Evolutionary conservation across 768 basidiomycete species (phyloP).

Genomic region (Podaxis carcinomalis): DNA sequence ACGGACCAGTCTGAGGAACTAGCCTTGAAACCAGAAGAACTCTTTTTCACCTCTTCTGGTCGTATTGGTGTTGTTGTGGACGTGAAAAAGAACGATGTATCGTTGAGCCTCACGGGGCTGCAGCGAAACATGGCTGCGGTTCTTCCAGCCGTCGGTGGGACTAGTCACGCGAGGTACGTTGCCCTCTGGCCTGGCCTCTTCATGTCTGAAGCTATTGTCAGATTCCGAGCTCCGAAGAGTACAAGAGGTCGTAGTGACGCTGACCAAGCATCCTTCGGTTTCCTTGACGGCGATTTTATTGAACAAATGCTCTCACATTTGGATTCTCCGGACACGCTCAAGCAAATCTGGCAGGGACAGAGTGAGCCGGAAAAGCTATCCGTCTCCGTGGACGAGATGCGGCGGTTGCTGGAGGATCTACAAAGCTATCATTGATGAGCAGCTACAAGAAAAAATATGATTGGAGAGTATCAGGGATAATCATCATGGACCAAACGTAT

Average conservation of each 20-base stretch:
- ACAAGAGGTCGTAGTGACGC: conserved; percentile 53
- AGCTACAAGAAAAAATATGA: not conserved
- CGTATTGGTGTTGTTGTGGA: conserved; percentile 72
- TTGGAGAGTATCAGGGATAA: not conserved
- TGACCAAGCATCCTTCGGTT: conserved; percentile 57
- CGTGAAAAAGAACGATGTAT: conserved; percentile 44
- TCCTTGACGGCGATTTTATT: conserved; percentile 87
- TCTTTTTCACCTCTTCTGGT: conserved; percentile 78
- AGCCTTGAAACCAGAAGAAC: conserved; percentile 48
- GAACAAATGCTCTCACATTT: conserved; percentile 55
- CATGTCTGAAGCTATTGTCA: conserved; percentile 22
- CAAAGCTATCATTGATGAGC: conserved; percentile 53
- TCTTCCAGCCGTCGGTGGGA: conserved; percentile 48
- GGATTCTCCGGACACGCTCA: conserved; percentile 35
- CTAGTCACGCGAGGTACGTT: conserved; percentile 57
- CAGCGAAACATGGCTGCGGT: conserved; percentile 69
- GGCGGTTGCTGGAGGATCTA: conserved; percentile 42
- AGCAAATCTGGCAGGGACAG: conserved; percentile 51
- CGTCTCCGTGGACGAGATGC: conserved; percentile 38
- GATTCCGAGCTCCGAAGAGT: conserved; percentile 68
- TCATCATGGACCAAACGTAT: conserved; percentile 8
- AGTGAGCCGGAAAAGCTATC: conserved; percentile 56
- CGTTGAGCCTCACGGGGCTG: conserved; percentile 60
- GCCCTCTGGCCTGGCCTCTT: not conserved
- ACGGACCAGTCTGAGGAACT: conserved; percentile 37